Conservation (phyloP, 1,284 basidiomycete genomes). For the Pascua sp. region DNA sequence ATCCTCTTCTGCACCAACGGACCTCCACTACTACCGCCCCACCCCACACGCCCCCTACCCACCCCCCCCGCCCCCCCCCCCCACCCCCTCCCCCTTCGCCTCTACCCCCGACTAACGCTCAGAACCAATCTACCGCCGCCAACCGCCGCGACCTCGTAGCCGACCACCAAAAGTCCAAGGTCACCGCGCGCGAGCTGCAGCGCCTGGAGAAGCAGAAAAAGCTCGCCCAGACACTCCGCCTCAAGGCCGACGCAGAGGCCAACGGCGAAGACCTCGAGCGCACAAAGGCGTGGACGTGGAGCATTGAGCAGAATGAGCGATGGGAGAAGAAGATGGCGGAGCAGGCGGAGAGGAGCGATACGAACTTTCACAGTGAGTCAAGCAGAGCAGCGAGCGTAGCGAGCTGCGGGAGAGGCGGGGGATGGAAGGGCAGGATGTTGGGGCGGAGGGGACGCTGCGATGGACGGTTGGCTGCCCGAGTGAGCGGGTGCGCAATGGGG, state of each 20-base stretch:
- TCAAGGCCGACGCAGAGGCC: conserved; percentile 83
- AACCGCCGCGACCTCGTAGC: conserved; percentile 79
- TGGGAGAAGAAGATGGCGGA: conserved; percentile 84
- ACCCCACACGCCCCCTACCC: too few relatives aligned
- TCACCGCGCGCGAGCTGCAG: conserved; percentile 69
- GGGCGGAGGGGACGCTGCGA: too few relatives aligned
- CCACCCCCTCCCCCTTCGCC: not conserved
- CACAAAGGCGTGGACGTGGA: conserved; percentile 88
- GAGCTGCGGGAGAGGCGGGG: not conserved
- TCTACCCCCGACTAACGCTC: conserved; percentile 1
- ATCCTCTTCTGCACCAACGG: too few relatives aligned
- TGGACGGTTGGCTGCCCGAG: too few relatives aligned
- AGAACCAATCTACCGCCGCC: conserved; percentile 72
- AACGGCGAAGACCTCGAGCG: conserved; percentile 68
- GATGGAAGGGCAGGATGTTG: not conserved
- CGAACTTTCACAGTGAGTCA: conserved; percentile 45
- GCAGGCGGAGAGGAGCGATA: conserved; percentile 57
- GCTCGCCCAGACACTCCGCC: conserved; percentile 78
- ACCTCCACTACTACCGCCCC: too few relatives aligned
- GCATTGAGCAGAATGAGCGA: conserved; percentile 86
- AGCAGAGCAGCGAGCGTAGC: too few relatives aligned
- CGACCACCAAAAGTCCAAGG: conserved; percentile 71
- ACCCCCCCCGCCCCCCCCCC: too few relatives aligned
- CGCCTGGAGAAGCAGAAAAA: conserved; percentile 81
- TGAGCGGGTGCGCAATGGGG: too few relatives aligned